Evolutionary conservation across 768 basidiomycete species (phyloP).

Genomic region (Suillus alpinus): DNA sequence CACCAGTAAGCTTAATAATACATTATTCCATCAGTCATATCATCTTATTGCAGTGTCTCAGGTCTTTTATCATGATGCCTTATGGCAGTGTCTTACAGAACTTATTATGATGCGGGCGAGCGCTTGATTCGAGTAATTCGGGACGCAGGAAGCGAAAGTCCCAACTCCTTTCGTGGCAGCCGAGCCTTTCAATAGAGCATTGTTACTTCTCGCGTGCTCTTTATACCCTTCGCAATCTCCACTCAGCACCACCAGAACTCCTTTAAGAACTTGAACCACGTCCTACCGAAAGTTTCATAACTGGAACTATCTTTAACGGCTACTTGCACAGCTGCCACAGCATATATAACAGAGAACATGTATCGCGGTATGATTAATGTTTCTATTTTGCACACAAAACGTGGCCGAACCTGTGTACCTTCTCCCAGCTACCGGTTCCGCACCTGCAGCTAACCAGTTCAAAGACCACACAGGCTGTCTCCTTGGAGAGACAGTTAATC

Average conservation of each 20-base stretch:
- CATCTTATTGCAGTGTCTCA: not conserved
- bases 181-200: not conserved
- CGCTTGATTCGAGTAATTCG: not conserved
- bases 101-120: not conserved
- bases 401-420: not conserved
- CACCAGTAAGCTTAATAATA: not conserved
- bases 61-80: not conserved
- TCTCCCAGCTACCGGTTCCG: slow-evolving; percentile 3
- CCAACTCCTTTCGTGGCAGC: not conserved
- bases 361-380: slow-evolving; percentile 1
- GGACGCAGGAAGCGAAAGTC: not conserved
- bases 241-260: not conserved
- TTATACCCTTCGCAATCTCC: not conserved
- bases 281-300: not conserved
- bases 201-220: not conserved
- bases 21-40: not conserved
- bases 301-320: not conserved
- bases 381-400: not conserved
- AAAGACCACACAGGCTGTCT: not conserved
- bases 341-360: slow-evolving; percentile 1
- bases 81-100: not conserved
- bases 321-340: not conserved
- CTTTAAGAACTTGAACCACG: not conserved
- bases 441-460: not conserved
- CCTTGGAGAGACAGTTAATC: not conserved